A percentile compares a stretch with the other conserved stretches of the same genome.
phyloP scores from a whole-genome alignment of 2,329 filamentous ascomycete species.

The Colletotrichum aenigma region DNA sequence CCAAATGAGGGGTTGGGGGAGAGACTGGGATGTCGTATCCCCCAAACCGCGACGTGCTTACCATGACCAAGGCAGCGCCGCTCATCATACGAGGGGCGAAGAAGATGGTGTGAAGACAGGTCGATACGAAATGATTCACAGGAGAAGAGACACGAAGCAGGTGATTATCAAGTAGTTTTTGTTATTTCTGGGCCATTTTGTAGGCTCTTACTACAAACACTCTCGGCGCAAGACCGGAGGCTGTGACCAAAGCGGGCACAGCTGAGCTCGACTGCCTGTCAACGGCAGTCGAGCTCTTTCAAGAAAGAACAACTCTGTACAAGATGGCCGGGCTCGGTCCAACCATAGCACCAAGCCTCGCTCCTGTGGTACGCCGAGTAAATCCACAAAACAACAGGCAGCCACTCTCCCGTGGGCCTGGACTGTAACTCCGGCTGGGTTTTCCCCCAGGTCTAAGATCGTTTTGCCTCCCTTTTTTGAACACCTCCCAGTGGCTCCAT shows the following conservation, averaged over 20 bases:
- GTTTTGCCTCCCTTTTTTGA: constrained; percentile 1
- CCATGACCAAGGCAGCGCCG: neutral
- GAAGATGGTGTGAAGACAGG: neutral
- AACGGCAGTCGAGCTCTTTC: neutral
- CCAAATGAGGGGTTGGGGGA: neutral
- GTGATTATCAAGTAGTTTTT: neutral
- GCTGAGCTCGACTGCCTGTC: neutral
- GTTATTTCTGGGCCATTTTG: constrained; percentile 4
- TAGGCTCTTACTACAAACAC: neutral
- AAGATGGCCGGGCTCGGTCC: constrained; percentile 2
- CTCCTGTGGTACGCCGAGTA: constrained; percentile 8
- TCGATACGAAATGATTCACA: neutral
- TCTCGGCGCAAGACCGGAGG: neutral
- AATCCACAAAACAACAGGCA: constrained; percentile 16
- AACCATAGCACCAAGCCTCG: neutral
- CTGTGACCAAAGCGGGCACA: neutral
- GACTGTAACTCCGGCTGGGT: constrained; percentile 13
- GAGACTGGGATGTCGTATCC: neutral
- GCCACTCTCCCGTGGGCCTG: constrained; percentile 8
- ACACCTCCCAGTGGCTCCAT: constrained; percentile 1
- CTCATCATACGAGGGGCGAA: neutral
- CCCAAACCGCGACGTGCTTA: neutral
- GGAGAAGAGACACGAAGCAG: neutral
- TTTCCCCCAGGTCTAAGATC: constrained; percentile 10
- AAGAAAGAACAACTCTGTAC: constrained; percentile 11